Evolutionary conservation across 805 yeast species (phyloP), one percentile per base, ranked within the genome.

Genomic region (Candida alai): DNA sequence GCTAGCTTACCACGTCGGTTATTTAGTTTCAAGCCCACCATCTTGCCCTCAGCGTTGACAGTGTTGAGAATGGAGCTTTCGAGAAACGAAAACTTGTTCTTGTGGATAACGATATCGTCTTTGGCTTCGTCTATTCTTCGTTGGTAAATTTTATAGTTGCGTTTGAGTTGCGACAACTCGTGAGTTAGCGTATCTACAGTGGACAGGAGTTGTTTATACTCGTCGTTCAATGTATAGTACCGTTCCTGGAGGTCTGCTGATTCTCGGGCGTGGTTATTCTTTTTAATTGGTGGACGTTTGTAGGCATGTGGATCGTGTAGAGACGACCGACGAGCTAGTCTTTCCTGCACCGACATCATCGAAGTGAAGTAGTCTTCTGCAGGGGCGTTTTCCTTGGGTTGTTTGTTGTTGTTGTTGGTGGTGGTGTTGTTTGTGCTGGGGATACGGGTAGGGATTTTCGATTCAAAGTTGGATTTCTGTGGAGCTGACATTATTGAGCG

Each of bases 41-140:
- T 36, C 19, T 52, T 52, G 30, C 65, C 69, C 35, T 48, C 44
- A 31, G 49, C 52, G 13, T 41, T 44, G 1, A 58, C 67, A 21
- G 54, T 52, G 7, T 51, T 46, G 38, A 56, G 55, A 12, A 60
- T 45, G 2, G n/a, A 21, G 9, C 18, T 30, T 24, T 39, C 42
- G 10, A 19, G 20, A 25, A 24, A 13, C 10, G 28, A 24, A 20
- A 28, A n/a, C 19, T 17, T 10, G 24, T 15, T 24, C 5, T 17
- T 19, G 14, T 27, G 5, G n/a, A 14, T 16, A 14, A 24, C 19
- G 5, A 25, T 15, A 15, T 39, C 20, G 16, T 24, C 18, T 6
- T 18, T 19, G 11, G 30, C 3, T 17, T 20, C 25, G 1, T 39
- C 42, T 19, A 35, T 21, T 16, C 21, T 26, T 13, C 12, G n/a